Conservation (phyloP, 257 asterid genomes). For the Phtheirospermum japonicum region DNA sequence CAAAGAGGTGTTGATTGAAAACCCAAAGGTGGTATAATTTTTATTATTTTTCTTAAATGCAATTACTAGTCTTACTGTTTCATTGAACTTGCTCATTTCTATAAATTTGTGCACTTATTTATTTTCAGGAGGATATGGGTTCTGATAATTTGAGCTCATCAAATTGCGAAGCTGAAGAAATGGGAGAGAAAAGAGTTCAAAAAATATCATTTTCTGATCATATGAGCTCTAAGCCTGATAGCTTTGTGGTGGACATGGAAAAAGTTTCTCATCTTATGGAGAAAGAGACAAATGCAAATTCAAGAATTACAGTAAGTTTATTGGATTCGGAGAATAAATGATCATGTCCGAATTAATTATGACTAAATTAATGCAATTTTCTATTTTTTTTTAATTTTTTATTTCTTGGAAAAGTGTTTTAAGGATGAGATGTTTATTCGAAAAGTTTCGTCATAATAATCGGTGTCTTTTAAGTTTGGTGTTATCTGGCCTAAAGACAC, state of each 20-base stretch:
- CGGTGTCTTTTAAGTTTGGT: no score
- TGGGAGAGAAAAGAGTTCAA: neutral
- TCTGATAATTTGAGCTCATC: slow-evolving; percentile 30
- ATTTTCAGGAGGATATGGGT: slow-evolving; percentile 42
- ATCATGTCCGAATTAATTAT: no score
- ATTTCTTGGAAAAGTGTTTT: no score
- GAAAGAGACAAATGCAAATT: slow-evolving; percentile 47
- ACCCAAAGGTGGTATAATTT: slow-evolving; percentile 37
- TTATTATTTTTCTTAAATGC: no score
- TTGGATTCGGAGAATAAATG: no score
- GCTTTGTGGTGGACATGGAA: slow-evolving; percentile 72
- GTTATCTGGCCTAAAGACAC: no score
- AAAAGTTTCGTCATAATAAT: no score
- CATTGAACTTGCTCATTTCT: slow-evolving; percentile 19
- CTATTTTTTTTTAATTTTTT: no score
- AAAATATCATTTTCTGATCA: slow-evolving; percentile 37
- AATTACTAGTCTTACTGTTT: no score
- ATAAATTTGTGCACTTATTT: neutral
- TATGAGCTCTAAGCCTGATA: slow-evolving; percentile 36
- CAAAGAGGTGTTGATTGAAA: no score
- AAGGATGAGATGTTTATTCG: no score
- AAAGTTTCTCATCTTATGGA: slow-evolving; percentile 50
- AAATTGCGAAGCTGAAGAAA: neutral
- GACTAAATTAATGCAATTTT: slow-evolving; percentile 4
- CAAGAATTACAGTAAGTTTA: slow-evolving; percentile 58